phyloP scores from a whole-genome alignment of 2,329 filamentous ascomycete species.

The Trichoderma sp. region DNA sequence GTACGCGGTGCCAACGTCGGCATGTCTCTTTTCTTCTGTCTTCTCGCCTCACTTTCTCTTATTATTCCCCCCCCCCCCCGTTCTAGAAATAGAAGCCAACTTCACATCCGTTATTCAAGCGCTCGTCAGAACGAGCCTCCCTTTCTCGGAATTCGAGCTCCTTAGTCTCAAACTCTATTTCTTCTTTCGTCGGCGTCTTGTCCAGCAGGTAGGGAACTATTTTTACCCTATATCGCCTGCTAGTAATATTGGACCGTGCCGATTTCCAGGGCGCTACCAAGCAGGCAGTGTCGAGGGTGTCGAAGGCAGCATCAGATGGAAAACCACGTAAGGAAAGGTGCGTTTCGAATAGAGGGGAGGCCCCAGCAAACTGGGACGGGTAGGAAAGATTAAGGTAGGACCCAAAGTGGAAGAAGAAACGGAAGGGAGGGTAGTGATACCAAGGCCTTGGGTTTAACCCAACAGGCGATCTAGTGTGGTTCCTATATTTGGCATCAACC shows the following conservation, averaged over 20 bases:
- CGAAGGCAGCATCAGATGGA: constrained; percentile 9
- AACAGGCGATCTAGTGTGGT: constrained; percentile 17
- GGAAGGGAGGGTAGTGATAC: constrained; percentile 21
- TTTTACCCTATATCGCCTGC: constrained; percentile 1
- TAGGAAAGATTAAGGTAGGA: constrained; percentile 14
- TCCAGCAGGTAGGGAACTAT: not conserved
- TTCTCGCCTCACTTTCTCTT: not conserved
- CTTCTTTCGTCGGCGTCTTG: not conserved
- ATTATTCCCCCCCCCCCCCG: too few relatives aligned
- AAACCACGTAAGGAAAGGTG: constrained; percentile 1
- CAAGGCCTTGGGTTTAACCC: constrained; percentile 19
- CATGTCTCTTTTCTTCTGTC: not conserved
- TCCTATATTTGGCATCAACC: constrained; percentile 20
- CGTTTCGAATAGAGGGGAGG: not conserved
- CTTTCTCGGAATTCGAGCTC: not conserved
- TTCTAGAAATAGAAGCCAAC: not conserved
- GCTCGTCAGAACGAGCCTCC: not conserved
- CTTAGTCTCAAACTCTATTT: not conserved
- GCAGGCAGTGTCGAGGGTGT: constrained; percentile 1
- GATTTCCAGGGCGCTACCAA: constrained; percentile 1
- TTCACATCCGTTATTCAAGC: not conserved
- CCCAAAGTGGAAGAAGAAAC: constrained; percentile 9
- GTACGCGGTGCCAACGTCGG: not conserved
- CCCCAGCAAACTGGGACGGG: constrained; percentile 9
- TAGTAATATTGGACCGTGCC: not conserved